Evolutionary conservation across 805 yeast species (phyloP).

Genomic region (Suhomyces faveliae): DNA sequence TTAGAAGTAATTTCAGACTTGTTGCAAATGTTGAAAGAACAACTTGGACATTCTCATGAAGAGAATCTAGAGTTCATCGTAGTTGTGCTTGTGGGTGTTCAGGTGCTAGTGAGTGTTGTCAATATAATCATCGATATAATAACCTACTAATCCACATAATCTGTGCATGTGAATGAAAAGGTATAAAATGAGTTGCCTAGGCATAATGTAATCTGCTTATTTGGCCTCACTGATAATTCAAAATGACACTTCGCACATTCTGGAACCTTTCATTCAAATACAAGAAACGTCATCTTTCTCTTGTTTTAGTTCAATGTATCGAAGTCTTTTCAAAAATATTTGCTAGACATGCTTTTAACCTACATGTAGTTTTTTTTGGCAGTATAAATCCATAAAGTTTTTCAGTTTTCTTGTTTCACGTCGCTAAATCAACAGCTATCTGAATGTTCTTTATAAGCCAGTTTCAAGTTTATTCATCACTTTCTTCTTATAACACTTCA

Average conservation of each 20-base stretch:
- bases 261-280: neutral
- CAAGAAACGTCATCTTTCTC: too few species aligned
- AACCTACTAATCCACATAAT: slow-evolving; percentile 21
- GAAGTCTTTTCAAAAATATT: neutral
- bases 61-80: slow-evolving; percentile 91
- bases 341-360: neutral
- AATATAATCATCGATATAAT: slow-evolving; percentile 67
- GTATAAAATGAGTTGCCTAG: neutral
- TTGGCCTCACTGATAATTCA: neutral
- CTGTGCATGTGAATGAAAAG: neutral
- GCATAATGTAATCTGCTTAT: neutral
- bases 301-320: too few species aligned
- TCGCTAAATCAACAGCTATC: neutral
- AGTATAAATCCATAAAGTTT: neutral
- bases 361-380: too few species aligned
- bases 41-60: slow-evolving; percentile 88
- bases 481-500: too few species aligned
- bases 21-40: slow-evolving; percentile 94
- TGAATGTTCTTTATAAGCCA: neutral
- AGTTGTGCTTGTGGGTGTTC: slow-evolving; percentile 86
- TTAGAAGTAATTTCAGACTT: slow-evolving; percentile 91
- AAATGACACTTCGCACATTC: neutral
- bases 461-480: too few species aligned
- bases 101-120: slow-evolving; percentile 82
- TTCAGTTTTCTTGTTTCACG: neutral